Evolutionary conservation across 2,329 filamentous ascomycete species (phyloP).

Genomic region (Thielaviopsis euricoi): DNA sequence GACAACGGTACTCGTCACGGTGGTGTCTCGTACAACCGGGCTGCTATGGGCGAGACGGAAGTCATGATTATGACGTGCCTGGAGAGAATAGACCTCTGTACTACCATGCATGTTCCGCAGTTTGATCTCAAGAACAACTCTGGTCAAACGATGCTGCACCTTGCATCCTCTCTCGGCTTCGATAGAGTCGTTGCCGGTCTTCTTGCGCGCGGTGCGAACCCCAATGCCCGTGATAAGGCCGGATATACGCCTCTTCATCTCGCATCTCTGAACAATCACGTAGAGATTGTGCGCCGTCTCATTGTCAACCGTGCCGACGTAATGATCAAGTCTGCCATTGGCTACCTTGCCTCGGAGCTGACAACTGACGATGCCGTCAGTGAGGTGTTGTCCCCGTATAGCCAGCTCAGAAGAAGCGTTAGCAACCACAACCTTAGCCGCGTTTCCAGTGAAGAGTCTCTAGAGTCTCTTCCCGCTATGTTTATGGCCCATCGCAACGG

Average conservation of each 20-base stretch:
- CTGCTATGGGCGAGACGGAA: conserved; percentile 39
- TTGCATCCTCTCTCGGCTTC: conserved; percentile 60
- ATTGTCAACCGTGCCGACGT: conserved; percentile 59
- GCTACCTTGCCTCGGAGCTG: conserved; percentile 8
- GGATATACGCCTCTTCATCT: conserved; percentile 74
- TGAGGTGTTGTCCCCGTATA: conserved; percentile 9
- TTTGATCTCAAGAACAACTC: conserved; percentile 49
- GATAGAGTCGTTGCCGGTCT: conserved; percentile 62
- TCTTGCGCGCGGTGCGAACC: conserved; percentile 60
- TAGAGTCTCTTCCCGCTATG: conserved; percentile 9
- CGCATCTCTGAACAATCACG: conserved; percentile 59
- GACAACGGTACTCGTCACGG: conserved; percentile 21
- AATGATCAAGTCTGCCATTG: conserved; percentile 30
- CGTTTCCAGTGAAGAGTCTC: conserved; percentile 5
- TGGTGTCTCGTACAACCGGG: conserved; percentile 25
- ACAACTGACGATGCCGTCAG: conserved; percentile 1
- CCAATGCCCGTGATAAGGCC: conserved; percentile 57
- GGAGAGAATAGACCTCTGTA: conserved; percentile 65
- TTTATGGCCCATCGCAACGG: not conserved
- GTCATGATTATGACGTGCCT: conserved; percentile 53
- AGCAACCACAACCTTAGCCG: conserved; percentile 6
- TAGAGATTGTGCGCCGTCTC: conserved; percentile 59
- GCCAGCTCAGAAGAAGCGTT: conserved; percentile 10
- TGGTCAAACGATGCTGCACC: conserved; percentile 67
- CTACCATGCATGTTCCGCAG: conserved; percentile 49